A percentile compares a stretch with the other conserved stretches of the same genome.
Conservation (phyloP, 225 moss, liverwort and hornwort species). For the Rhytidiadelphus loreus region DNA sequence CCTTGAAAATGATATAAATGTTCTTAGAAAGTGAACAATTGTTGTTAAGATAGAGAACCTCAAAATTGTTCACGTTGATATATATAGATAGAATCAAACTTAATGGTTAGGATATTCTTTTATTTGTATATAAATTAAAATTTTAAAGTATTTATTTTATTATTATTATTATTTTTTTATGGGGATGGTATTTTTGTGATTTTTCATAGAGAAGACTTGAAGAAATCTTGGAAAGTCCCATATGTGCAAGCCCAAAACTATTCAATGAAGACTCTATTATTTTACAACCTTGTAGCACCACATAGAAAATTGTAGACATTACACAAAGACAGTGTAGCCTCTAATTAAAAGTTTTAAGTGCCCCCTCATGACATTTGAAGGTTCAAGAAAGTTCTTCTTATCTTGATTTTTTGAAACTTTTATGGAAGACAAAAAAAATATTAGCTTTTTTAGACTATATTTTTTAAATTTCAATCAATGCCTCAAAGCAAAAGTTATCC, state of each 20-base stretch:
- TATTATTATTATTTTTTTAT: not conserved
- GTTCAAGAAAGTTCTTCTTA: fast-evolving
- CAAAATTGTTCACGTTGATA: too few species aligned
- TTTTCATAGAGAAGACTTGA: not conserved
- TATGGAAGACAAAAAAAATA: not conserved
- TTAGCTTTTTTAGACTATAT: not conserved
- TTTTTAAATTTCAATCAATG: not conserved
- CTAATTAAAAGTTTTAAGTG: not conserved
- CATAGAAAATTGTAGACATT: not conserved
- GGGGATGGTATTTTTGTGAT: fast-evolving
- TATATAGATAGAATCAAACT: not conserved
- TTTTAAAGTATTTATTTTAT: too few species aligned
- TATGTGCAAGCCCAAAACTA: not conserved
- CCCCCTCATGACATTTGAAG: fast-evolving
- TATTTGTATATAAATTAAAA: fast-evolving
- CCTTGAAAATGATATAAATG: not conserved
- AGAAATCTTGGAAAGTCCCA: not conserved
- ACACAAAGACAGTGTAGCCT: fast-evolving
- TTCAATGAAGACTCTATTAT: too few species aligned
- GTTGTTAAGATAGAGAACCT: too few species aligned
- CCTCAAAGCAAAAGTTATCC: not conserved
- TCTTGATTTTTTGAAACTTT: not conserved
- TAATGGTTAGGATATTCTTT: not conserved
- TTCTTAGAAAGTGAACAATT: not conserved
- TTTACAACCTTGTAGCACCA: not conserved